Base-by-base conservation (phyloP, 2,329 filamentous ascomycete genomes). In the Penicillium hordei region DNA sequence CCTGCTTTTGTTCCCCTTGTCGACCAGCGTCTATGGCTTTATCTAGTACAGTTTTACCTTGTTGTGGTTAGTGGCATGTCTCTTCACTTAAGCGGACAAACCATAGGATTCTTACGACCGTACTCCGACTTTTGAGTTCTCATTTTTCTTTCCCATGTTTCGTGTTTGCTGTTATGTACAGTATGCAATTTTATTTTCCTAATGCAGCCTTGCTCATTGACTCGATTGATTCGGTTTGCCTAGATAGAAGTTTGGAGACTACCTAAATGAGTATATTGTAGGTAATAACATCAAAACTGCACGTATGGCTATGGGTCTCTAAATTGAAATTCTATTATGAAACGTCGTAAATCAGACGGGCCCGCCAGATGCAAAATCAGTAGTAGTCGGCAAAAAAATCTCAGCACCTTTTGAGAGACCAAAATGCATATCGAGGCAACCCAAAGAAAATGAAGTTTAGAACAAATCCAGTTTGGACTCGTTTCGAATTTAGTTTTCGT, bases 401-500 rank as follows among this genome's bases (percentile, higher is more conserved):
- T 27, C 46, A 19, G 21, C 23, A 17, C 12, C n/a, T 54, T 58
- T 43, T 29, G 36, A 48, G 38, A 44, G 27, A 50, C 40, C 9
- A 33, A 19, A 25, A 44, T 57, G 21, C 29, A 36, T 19, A 43
- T 19, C 12, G 36, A 36, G 27, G 23, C 19, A 44, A 31, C 51
- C 39, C 43, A 55, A 56, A 49, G 43, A 46, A 53, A 53, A 46
- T 48, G 4, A 42, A 49, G 34, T 42, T 21, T 25, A 43, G 17
- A 52, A 44, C 29, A 36, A 19, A 42, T 46, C n/a, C n/a, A 38
- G 27, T 21, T 27, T 10, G 36, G 34, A 44, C 48, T 48, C 23
- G 40, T 48, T 43, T 53, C 3, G 21, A 49, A 53, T 52, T 59
- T 57, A 70, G 55, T 64, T 67, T 48, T 72, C 67, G 55, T 71